phyloP scores from a whole-genome alignment of 495 filamentous ascomycete species.

The Neurospora sp. region DNA sequence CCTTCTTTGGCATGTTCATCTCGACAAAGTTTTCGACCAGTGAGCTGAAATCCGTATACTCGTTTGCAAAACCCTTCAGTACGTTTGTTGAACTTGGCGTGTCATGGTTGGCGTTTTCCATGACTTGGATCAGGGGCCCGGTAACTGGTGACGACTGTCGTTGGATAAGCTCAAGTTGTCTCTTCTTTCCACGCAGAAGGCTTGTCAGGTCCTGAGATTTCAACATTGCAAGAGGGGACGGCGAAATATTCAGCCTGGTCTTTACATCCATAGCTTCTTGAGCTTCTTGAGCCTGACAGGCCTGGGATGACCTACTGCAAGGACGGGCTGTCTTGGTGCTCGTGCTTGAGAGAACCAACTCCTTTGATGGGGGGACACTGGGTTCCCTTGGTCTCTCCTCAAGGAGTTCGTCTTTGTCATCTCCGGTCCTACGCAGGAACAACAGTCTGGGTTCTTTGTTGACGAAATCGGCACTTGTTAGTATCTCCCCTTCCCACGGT shows the following conservation, averaged over 20 bases:
- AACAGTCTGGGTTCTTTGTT: conserved; percentile 44
- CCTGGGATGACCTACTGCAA: background rate
- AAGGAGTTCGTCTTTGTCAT: conserved; percentile 35
- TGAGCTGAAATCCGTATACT: conserved; percentile 13
- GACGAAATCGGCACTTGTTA: conserved; percentile 30
- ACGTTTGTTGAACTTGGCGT: conserved; percentile 6
- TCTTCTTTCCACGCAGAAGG: conserved; percentile 11
- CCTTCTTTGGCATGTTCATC: conserved; percentile 25
- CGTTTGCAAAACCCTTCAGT: conserved; percentile 4
- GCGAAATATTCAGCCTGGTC: background rate
- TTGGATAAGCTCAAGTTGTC: background rate
- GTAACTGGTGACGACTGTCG: background rate
- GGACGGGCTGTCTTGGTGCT: background rate
- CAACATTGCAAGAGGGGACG: background rate
- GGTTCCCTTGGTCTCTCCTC: conserved; percentile 25
- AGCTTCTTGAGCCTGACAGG: background rate
- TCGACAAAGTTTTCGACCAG: conserved; percentile 38
- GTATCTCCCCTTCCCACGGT: conserved; percentile 14
- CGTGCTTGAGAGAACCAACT: background rate
- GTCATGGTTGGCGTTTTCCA: background rate
- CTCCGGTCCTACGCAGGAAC: conserved; percentile 38
- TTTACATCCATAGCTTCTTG: background rate
- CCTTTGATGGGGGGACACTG: background rate
- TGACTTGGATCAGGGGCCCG: background rate
- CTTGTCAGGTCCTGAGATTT: conserved; percentile 1